These are phyloP conservation scores for Coelastrella sp. DNA, from an alignment of 139 green algal species.

Conservation along the genomic window DNA sequence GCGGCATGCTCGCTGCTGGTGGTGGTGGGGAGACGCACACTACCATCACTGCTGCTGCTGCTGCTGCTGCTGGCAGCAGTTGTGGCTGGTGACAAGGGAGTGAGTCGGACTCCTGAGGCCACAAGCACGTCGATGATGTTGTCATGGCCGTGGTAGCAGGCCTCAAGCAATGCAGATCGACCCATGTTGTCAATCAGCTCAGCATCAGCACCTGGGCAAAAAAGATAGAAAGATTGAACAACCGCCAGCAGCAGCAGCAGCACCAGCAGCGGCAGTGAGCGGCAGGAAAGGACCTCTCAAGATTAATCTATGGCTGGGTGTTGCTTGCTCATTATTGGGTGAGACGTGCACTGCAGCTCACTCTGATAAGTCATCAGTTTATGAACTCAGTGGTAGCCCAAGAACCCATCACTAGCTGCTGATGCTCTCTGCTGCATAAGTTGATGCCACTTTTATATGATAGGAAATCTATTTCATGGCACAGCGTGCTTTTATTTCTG, in stretches of 20 bases:
- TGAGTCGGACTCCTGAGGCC: background rate
- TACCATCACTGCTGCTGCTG: background rate
- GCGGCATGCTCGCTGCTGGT: background rate
- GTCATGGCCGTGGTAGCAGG: constrained; percentile 60
- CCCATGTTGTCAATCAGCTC: constrained; percentile 55
- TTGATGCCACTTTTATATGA: too few relatives aligned
- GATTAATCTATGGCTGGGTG: too few relatives aligned
- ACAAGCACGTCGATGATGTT: constrained; percentile 40
- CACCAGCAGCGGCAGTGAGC: background rate
- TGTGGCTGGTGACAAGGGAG: background rate
- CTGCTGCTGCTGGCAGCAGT: constrained; percentile 16
- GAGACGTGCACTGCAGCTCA: too few relatives aligned
- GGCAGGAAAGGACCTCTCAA: background rate
- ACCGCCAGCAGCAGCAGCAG: background rate
- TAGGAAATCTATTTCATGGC: too few relatives aligned
- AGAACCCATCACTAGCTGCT: too few relatives aligned
- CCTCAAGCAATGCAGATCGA: constrained; percentile 59
- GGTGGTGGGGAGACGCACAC: background rate
- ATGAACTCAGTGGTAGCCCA: too few relatives aligned
- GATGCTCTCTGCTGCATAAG: too few relatives aligned
- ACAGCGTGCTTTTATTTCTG: too few relatives aligned
- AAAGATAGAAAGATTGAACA: too few relatives aligned
- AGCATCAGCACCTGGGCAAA: background rate
- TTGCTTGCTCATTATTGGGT: too few relatives aligned
- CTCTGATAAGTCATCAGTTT: too few relatives aligned